Evolutionary conservation across 495 filamentous ascomycete species (phyloP), one percentile per base, ranked within the genome.

Genomic region (Penicillium riverlandense): DNA sequence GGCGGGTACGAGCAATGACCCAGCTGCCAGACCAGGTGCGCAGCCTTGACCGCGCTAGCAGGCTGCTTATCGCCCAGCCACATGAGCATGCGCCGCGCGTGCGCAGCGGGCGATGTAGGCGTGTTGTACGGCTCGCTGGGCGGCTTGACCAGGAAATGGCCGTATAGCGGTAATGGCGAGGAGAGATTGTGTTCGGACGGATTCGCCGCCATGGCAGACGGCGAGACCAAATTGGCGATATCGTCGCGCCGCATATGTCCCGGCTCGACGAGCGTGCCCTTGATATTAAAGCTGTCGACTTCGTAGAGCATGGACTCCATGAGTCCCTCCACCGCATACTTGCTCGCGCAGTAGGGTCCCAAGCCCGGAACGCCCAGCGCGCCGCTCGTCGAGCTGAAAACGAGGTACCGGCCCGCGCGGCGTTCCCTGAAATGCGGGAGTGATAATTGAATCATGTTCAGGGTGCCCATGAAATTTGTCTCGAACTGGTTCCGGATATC

Each of bases 241-340:
- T 85, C 81, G 59, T 96, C 90, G 1, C 88, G 72, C 1, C 91
- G 74, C 44, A 94, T 85, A 54, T 95, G 79, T 0, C 91, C 91
- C 11, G 90, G 91, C 50, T 95, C 88, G 2, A 96, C 89, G 6
- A 96, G 76, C 1, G 92, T 95, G 1, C 86, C 88, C 60, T 91
- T 92, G 55, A 96, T 83, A 52, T 89, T 88, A 62, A 95, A 94
- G 7, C 81, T 75, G 57, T 95, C 90, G 41, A 94, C 79, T 59
- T 98, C 92, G 56, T 96, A 97, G 7, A 95, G 72, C 84, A 98
- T 90, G 29, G 84, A 87, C 68, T 98, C 92, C 48, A 96, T 88
- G 42, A 98, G 68, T 0, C 92, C 92, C 56, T 98, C 92, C 8
- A 95, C 85, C 0, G 92, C 92, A 60, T 95, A 96, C 59, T 97